Conservation (phyloP, 2,329 filamentous ascomycete genomes). For the Gliomastix tumulicola region DNA sequence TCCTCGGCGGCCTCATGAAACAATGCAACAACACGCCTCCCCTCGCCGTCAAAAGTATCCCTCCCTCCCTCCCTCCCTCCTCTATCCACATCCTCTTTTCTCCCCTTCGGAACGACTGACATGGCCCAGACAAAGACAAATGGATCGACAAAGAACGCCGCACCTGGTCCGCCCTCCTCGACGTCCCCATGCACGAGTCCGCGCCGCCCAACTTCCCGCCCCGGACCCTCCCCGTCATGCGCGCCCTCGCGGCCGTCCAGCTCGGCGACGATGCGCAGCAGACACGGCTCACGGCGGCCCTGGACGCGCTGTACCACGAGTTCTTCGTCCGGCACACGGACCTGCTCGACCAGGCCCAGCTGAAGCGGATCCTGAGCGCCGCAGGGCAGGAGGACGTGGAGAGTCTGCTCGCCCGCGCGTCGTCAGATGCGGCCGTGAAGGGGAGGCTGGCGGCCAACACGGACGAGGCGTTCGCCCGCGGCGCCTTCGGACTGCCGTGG, state of each 20-base stretch:
- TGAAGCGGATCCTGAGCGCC: slow-evolving; percentile 16
- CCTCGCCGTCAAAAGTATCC: slow-evolving; percentile 27
- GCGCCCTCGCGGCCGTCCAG: slow-evolving; percentile 19
- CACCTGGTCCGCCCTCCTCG: slow-evolving; percentile 24
- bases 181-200: slow-evolving; percentile 20
- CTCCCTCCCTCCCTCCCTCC: no score
- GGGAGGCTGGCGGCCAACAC: slow-evolving; percentile 19
- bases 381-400: no score
- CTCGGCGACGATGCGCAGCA: slow-evolving; percentile 9
- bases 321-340: slow-evolving; percentile 22
- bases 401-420: no score
- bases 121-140: slow-evolving; percentile 26
- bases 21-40: slow-evolving; percentile 26
- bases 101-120: no score
- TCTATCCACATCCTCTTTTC: no score
- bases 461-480: slow-evolving; percentile 22
- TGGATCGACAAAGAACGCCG: slow-evolving; percentile 23
- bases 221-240: slow-evolving; percentile 23
- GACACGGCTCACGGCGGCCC: slow-evolving; percentile 11
- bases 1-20: slow-evolving; percentile 28
- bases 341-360: slow-evolving; percentile 16
- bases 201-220: slow-evolving; percentile 26
- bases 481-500: slow-evolving; percentile 31
- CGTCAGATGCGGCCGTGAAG: no score
- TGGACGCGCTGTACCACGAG: slow-evolving; percentile 22